Percentiles rank a stretch among this genome's conserved stretches.
Evolutionary conservation across 2,329 filamentous ascomycete genomes (phyloP).

Genomic region (Elsinoe australis): DNA sequence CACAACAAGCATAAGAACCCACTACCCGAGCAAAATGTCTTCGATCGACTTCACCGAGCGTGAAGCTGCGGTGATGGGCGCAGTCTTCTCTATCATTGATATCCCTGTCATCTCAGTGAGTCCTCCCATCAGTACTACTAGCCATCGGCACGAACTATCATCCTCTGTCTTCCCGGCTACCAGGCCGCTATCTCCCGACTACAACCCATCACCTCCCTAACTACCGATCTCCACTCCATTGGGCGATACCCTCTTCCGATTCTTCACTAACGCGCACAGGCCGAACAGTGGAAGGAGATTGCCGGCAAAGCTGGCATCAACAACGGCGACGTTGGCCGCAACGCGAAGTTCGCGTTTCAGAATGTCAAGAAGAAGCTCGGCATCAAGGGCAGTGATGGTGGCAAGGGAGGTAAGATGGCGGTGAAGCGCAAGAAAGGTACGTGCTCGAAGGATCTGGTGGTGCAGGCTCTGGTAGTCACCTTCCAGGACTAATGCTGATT

Average conservation of each 20-base stretch:
- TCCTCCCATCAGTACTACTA: background rate
- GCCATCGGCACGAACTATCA: too few relatives aligned
- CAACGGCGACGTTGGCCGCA: slow-evolving; percentile 7
- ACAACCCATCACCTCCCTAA: background rate
- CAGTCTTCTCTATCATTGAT: background rate
- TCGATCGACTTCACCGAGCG: background rate
- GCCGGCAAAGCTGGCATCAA: slow-evolving; percentile 1
- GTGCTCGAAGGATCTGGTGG: background rate
- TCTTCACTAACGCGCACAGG: background rate
- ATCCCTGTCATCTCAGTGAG: background rate
- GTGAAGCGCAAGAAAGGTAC: background rate
- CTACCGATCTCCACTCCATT: background rate
- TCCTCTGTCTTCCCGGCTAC: background rate
- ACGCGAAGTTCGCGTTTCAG: slow-evolving; percentile 10
- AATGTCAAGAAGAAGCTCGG: slow-evolving; percentile 9
- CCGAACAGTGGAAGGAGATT: slow-evolving; percentile 9
- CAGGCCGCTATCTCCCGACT: background rate
- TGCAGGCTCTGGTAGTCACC: background rate
- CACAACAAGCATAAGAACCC: too few relatives aligned
- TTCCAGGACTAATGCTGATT: background rate
- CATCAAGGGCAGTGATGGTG: background rate
- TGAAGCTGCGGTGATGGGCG: slow-evolving; percentile 10
- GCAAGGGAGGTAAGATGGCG: background rate
- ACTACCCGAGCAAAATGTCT: too few relatives aligned
- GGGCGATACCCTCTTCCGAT: background rate